These are phyloP conservation scores for Beauveria sp. DNA, from an alignment of 2,329 filamentous ascomycete species.

Conservation along the genomic window DNA sequence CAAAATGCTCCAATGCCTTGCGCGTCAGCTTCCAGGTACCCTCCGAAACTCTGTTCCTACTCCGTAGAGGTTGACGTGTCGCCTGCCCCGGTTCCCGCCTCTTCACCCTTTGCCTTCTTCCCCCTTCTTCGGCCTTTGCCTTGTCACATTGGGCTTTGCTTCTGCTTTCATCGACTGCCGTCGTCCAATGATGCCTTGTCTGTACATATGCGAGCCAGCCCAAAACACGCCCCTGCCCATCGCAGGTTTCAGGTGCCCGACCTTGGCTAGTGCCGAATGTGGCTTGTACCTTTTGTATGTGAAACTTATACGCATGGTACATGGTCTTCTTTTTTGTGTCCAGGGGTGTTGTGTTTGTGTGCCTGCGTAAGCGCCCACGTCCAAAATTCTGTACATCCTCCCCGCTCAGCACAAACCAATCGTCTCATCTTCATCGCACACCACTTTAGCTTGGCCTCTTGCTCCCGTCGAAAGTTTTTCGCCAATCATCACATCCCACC, in stretches of 20 bases:
- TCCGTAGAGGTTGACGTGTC: background rate
- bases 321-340: background rate
- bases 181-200: background rate
- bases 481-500: background rate
- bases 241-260: background rate
- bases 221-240: conserved; percentile 3
- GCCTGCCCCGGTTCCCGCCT: background rate
- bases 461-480: background rate
- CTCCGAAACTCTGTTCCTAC: background rate
- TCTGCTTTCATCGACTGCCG: background rate
- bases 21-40: background rate
- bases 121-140: background rate
- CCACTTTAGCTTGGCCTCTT: background rate
- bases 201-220: background rate
- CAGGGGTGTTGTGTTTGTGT: too few species aligned
- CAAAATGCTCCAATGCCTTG: too few species aligned
- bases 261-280: background rate
- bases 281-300: background rate
- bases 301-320: background rate
- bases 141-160: background rate
- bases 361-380: conserved; percentile 2
- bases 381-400: background rate
- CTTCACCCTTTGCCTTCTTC: background rate
- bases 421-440: background rate
- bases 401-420: background rate